Evolutionary conservation across 2,329 filamentous ascomycete species (phyloP).

Genomic region (Aspergillus fructus): DNA sequence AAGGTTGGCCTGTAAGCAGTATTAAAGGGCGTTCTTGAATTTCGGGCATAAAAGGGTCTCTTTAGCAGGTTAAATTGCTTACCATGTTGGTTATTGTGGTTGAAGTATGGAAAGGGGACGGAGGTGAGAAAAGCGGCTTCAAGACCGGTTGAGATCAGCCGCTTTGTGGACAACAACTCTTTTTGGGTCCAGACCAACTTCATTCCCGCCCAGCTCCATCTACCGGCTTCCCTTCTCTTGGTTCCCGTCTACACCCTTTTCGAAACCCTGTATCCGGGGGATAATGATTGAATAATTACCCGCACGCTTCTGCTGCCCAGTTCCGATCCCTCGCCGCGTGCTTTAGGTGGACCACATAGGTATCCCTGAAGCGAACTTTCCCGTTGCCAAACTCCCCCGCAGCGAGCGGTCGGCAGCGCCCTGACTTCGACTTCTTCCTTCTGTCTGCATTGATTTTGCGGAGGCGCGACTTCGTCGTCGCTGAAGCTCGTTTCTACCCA

Average conservation of each 20-base stretch:
- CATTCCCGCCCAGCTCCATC: conserved; percentile 5
- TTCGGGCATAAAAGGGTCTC: background rate
- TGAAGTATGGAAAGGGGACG: conserved; percentile 13
- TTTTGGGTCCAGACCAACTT: conserved; percentile 14
- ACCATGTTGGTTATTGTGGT: conserved; percentile 23
- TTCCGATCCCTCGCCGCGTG: conserved; percentile 5
- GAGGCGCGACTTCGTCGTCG: conserved; percentile 38
- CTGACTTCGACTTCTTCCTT: conserved; percentile 2
- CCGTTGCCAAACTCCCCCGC: conserved; percentile 30
- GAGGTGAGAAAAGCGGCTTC: background rate
- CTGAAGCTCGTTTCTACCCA: conserved; percentile 30
- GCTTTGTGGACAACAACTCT: conserved; percentile 13
- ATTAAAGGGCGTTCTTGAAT: background rate
- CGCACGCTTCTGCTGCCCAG: conserved; percentile 5
- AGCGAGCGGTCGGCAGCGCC: conserved; percentile 27
- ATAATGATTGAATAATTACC: conserved; percentile 3
- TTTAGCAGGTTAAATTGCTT: background rate
- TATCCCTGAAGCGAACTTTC: conserved; percentile 29
- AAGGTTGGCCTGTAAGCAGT: conserved; percentile 50
- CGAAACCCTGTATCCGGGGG: background rate
- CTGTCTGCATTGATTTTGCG: conserved; percentile 22
- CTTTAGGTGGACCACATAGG: conserved; percentile 13
- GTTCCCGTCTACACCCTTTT: background rate
- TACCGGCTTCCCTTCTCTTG: background rate
- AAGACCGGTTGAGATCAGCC: conserved; percentile 8